phyloP scores from a whole-genome alignment of 2,329 filamentous ascomycete genomes.

The Calonectria crousiana region DNA sequence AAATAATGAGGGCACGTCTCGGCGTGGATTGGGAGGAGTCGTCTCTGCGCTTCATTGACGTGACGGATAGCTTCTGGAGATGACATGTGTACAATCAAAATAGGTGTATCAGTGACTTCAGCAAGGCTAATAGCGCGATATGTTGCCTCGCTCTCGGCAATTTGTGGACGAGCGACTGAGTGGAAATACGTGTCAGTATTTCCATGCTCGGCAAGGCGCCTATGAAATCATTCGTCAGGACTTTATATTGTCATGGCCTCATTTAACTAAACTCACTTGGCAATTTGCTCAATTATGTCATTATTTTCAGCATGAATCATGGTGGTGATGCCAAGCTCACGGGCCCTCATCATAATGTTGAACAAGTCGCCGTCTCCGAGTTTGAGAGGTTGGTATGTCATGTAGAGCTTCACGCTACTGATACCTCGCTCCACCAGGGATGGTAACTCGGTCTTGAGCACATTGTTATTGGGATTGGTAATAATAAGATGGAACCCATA shows the following conservation, averaged over 20 bases:
- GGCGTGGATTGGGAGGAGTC: conserved; percentile 63
- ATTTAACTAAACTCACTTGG: conserved; percentile 41
- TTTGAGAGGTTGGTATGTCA: conserved; percentile 64
- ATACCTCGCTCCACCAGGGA: conserved; percentile 54
- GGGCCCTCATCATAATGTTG: conserved; percentile 58
- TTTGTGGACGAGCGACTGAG: conserved; percentile 35
- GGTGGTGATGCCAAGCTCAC: conserved; percentile 56
- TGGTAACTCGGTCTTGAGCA: conserved; percentile 54
- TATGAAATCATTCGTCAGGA: not conserved
- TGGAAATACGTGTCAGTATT: conserved; percentile 63
- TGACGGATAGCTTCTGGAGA: not conserved
- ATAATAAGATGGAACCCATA: conserved; percentile 68
- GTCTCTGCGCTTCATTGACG: conserved; percentile 15
- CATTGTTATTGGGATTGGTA: conserved; percentile 56
- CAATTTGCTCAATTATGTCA: conserved; percentile 66
- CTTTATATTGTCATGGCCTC: no score
- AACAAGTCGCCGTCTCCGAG: conserved; percentile 63
- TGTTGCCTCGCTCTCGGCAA: conserved; percentile 18
- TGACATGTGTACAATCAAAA: conserved; percentile 18
- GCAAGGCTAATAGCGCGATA: conserved; percentile 15
- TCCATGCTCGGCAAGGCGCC: conserved; percentile 60
- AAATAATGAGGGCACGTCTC: conserved; percentile 70
- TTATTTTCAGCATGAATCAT: conserved; percentile 69
- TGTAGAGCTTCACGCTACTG: conserved; percentile 64
- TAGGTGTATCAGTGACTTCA: conserved; percentile 11